Base-by-base conservation (phyloP, 2,329 filamentous ascomycete genomes). In the Leptographium wingfieldii region DNA sequence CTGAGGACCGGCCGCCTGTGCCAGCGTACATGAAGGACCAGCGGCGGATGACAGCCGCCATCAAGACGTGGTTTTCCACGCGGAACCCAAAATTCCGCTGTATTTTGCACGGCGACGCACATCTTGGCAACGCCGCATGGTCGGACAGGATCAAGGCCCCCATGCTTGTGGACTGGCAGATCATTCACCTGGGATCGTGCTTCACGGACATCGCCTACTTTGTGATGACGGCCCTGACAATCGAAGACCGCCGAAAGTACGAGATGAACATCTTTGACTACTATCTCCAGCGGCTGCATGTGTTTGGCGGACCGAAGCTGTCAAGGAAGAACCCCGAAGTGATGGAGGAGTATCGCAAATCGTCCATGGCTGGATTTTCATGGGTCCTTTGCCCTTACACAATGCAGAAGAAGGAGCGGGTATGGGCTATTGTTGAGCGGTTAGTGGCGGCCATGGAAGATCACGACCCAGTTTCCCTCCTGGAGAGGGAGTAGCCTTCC, bases 131-230 rank as follows among this genome's bases (percentile, higher is more conserved):
- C 66, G 69, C 69, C 2, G 71, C 68, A 62, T 59, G 71, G n/a
- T 49, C 64, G 12, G 68, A 63, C 3, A 19, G 14, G 16, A 43
- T 22, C 27, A 11, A 22, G 16, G 10, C 16, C 5, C 69, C 69
- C 48, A 65, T 68, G 16, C 72, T 73, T 63, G 65, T 73, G 29
- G 72, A 73, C 64, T 73, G 69, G 68, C 71, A 73, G 62, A 67
- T 67, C 56, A 67, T 71, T n/a, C 68, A 71, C 62, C 67, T 71
- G 58, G 69, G 70, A 27, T 70, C 55, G 12, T 46, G 35, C 38
- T 56, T 56, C 55, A 43, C 38, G 1, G 55, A 56, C 57, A 61
- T 73, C 22, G 64, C 68, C 0, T 74, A 73, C 62, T 72, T 69
- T 60, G 60, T 73, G 40, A 66, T 61, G 7, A 67, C 69, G 43